Base-by-base conservation (phyloP, 208 protist species). In the Acanthamoeba lenticulata region DNA sequence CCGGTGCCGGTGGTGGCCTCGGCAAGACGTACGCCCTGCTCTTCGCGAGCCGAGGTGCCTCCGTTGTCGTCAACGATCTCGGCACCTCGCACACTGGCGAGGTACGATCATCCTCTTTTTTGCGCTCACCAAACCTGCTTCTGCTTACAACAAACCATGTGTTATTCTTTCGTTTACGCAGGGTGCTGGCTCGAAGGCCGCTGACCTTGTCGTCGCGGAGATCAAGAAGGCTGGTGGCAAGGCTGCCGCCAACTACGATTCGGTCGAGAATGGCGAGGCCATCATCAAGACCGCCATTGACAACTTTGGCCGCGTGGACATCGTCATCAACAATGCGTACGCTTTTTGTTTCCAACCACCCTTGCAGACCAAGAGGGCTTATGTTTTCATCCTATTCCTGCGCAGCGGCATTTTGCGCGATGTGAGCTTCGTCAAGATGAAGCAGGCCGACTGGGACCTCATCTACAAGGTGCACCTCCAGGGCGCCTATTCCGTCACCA, bases 251-350 rank as follows among this genome's bases (percentile, higher is more conserved):
- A 96, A 97, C 67, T 97, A 97, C 49, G 74, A 97, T 74, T 94
- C 93, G 24, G 96, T 97, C 27, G 95, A 96, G 69, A 77, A 95
- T 44, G 96, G 96, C 81, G 95, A 96, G 29, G 86, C 93, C 19
- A 74, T 97, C n/a, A 90, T 97, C 27, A 49, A 95, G 55, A 97
- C 96, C 5, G 96, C 96, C 15, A 62, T 97, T 15, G 72, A 96
- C 24, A 60, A 29, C 9, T 97, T 95, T 52, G 96, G 96, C 62
- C 72, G 95, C 49, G 29, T 97, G 19, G 96, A 97, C 90, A 95
- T 97, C 29, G 77, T 97, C 27, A 95, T 97, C 52, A 97, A 97
- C 91, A 97, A 97, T 57, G 96, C 96, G 94, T 79, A 92, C 47
- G 45, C 42, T 27, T 6, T 24, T 6, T 27, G 5, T 79, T 45